Evolutionary conservation across 768 basidiomycete genomes (phyloP), one percentile per base, ranked within the genome.

Genomic region (Boletus pseudopeckii): DNA sequence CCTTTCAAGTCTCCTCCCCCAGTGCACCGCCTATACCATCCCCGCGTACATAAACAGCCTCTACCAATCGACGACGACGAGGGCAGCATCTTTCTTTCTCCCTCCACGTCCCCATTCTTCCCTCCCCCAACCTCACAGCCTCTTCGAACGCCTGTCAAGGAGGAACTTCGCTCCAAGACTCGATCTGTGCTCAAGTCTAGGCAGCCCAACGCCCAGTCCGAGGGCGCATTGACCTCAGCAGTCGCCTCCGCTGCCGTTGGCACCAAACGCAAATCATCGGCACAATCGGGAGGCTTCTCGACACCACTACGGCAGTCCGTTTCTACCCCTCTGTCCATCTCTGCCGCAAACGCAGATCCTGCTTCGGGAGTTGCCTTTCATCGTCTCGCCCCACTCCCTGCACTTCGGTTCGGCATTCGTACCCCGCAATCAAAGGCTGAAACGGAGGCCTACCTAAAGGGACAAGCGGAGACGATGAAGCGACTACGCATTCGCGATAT

Each of bases 391-490:
- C 74, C 74, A 11, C 65, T 74, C 1, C 37, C 68, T 18, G 67
- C 69, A 0, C 70, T 48, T 17, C 71, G 62, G 7, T 74, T 74
- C 41, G 64, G 54, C 13, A 47, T 38, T 6, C 71, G 59, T 1
- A 64, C 60, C 0, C 69, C 74, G 0, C 74, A 74, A 39, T 68
- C 71, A 39, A 74, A 63, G 50, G 71, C 69, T 0, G 72, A 73
- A 50, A 71, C 70, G 3, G 74, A 75, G 18, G 68, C 66, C 7
- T 67, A 65, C 57, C 63, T 78, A n/a, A 72, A 68, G 55, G 74
- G 74, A 8, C 84, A 88, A 52, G 82, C 85, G 0, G 84, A 84
- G 41, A 84, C 85, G 0, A 73, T 89, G 72, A 86, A 79, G 8
- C 75, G 77, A 49, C 72, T 89, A 18, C 77, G 76, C 46, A 76